Base-by-base conservation (phyloP, 306 rosid genomes). In the Ziziphus jujuba region DNA sequence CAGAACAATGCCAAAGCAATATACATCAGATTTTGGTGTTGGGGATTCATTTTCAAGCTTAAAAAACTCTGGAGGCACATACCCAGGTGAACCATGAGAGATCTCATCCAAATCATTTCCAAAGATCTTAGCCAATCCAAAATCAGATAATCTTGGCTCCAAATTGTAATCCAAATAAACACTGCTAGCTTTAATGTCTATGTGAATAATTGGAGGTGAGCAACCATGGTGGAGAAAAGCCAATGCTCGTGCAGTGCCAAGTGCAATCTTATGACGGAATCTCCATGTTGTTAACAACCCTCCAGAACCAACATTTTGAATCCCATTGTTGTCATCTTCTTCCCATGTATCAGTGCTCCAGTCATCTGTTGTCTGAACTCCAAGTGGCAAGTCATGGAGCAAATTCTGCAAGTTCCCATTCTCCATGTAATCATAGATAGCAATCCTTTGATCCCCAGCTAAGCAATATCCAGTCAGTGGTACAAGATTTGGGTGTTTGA, bases 221-320 rank as follows among this genome's bases (percentile, higher is more conserved):
- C 99, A 95, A n/a, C 99, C 97, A 62, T 95, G 99, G 61, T 95
- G 99, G 55, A 95, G 82, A 82, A 88, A 95, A 5, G 97, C 99
- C 52, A 95, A 76, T 24, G 99, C 97, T 66, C 99, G 77, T 0
- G 99, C 99, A 0, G 88, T 85, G 15, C 99, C 96, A n/a, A 95
- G 87, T 3, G 99, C 95, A 0, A 95, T 91, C 52, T 85, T 88
- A 86, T 95, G 99, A 25, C 96, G 92, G 55, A 95, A 95, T 69
- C 81, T 76, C 97, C 99, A 95, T 11, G 91, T 80, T 68, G 92
- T 88, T 73, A 91, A 76, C 61, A 79, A 62, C 25, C 96, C 96
- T 80, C 90, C 97, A 70, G 95, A 87, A 24, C 95, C 87, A 67
- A 79, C 87, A 69, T 89, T 85, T 67, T 82, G 90, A 63, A 90